phyloP scores from a whole-genome alignment of 352 stramenopile species.

The Discostella stelligera region DNA sequence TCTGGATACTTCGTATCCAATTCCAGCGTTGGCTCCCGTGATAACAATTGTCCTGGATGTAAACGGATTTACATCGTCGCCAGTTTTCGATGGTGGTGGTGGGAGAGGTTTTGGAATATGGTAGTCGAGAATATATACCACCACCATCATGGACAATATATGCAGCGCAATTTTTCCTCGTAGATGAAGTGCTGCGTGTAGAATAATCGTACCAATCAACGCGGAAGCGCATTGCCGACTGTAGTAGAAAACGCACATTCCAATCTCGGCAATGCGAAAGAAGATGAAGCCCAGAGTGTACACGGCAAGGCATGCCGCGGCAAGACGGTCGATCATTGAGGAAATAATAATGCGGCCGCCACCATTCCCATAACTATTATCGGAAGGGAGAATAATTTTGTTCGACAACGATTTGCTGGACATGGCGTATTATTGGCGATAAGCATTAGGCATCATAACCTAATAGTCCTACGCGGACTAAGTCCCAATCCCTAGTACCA shows the following conservation, averaged over 20 bases:
- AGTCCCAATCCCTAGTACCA: too few species aligned
- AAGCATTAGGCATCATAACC: too few species aligned
- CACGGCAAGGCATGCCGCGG: background rate
- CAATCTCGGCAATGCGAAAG: constrained; percentile 33
- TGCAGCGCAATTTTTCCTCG: constrained; percentile 18
- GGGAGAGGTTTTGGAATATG: constrained; percentile 31
- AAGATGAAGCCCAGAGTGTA: constrained; percentile 33
- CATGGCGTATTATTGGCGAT: too few species aligned
- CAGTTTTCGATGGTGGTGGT: background rate
- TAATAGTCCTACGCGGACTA: too few species aligned
- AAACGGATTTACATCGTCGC: background rate
- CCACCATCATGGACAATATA: constrained; percentile 14
- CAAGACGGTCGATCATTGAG: background rate
- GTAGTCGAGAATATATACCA: constrained; percentile 33
- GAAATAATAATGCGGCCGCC: background rate
- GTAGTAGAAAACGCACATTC: constrained; percentile 7
- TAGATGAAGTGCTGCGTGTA: background rate
- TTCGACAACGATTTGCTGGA: too few species aligned
- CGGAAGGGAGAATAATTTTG: too few species aligned
- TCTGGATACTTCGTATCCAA: constrained; percentile 46
- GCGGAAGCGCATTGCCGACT: constrained; percentile 3
- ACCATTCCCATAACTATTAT: background rate
- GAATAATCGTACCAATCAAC: background rate
- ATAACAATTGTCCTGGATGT: constrained; percentile 29
- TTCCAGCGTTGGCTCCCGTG: constrained; percentile 40